phyloP scores from a whole-genome alignment of 192 early-diverging fungal genomes.

The Endogone sp. region DNA sequence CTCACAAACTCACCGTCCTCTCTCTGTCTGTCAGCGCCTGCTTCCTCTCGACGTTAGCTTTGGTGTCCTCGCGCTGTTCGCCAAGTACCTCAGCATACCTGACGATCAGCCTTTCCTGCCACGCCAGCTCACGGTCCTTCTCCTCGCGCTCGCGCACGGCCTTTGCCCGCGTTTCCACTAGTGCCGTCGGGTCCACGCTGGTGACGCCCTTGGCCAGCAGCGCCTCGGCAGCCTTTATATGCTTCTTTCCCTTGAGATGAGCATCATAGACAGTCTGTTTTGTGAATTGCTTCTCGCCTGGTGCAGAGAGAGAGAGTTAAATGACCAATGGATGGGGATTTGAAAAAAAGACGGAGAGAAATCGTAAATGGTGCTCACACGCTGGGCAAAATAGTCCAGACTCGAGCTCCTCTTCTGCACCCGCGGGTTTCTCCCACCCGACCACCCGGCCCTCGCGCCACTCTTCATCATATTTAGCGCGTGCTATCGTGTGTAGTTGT shows the following conservation, averaged over 20 bases:
- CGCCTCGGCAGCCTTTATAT: constrained; percentile 73
- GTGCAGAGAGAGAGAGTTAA: neutral
- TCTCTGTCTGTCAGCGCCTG: constrained; percentile 89
- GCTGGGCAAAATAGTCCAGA: constrained; percentile 63
- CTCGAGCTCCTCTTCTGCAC: constrained; percentile 34
- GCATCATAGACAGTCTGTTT: constrained; percentile 83
- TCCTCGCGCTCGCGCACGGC: constrained; percentile 42
- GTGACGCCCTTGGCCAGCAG: constrained; percentile 24
- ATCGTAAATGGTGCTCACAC: constrained; percentile 46
- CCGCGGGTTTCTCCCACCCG: constrained; percentile 57
- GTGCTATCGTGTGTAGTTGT: constrained; percentile 42
- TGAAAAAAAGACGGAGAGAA: constrained; percentile 1
- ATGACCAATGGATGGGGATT: neutral
- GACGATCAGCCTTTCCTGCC: constrained; percentile 54
- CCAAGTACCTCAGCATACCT: constrained; percentile 55
- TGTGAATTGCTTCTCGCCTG: constrained; percentile 74
- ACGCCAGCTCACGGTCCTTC: constrained; percentile 59
- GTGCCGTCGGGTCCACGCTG: constrained; percentile 13
- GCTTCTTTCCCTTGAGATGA: constrained; percentile 89
- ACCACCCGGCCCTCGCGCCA: constrained; percentile 56
- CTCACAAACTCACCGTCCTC: constrained; percentile 48
- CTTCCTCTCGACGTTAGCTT: constrained; percentile 84
- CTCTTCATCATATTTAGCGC: constrained; percentile 51
- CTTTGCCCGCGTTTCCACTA: constrained; percentile 21
- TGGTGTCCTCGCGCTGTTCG: constrained; percentile 70